Percentiles rank a stretch among this genome's conserved stretches.
Conservation (phyloP, 2,329 filamentous ascomycete genomes). For the Xenoacremonium recifei region DNA sequence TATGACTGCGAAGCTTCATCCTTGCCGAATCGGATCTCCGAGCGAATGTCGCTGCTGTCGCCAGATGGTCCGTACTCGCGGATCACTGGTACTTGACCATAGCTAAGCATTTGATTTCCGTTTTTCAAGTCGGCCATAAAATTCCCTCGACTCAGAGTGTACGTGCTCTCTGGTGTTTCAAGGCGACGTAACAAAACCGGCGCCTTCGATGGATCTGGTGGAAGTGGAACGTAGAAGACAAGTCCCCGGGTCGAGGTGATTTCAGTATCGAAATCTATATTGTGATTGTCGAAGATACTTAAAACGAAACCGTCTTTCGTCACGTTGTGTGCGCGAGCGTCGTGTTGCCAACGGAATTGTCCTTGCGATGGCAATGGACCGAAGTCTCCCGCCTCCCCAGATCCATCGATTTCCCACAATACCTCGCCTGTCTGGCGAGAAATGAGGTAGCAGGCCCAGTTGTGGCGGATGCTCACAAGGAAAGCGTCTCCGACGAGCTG, state of each 20-base stretch:
- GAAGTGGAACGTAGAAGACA: conserved; percentile 12
- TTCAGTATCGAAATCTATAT: conserved; percentile 14
- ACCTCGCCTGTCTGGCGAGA: conserved; percentile 19
- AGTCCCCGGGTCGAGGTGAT: conserved; percentile 11
- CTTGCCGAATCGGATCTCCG: conserved; percentile 22
- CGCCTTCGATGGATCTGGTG: conserved; percentile 8
- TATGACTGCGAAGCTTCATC: conserved; percentile 19
- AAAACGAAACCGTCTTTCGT: conserved; percentile 20
- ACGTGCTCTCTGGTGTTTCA: background rate
- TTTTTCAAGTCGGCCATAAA: conserved; percentile 18
- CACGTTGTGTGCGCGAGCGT: conserved; percentile 28
- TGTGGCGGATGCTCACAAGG: conserved; percentile 21
- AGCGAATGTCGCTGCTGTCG: conserved; percentile 19
- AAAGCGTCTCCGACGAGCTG: conserved; percentile 17
- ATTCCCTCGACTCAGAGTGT: conserved; percentile 15
- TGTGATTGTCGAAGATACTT: conserved; percentile 36
- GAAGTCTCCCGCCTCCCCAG: conserved; percentile 23
- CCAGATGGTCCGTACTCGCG: conserved; percentile 20
- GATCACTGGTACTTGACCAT: conserved; percentile 21
- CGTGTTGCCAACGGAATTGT: conserved; percentile 35
- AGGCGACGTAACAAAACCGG: conserved; percentile 11
- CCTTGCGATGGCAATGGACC: conserved; percentile 21
- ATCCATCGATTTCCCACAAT: conserved; percentile 23
- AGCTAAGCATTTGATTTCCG: conserved; percentile 20
- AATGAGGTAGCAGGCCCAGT: conserved; percentile 20